Evolutionary conservation across 306 rosid genomes (phyloP), one percentile per base, ranked within the genome.

Genomic region (Calophaca sinica): DNA sequence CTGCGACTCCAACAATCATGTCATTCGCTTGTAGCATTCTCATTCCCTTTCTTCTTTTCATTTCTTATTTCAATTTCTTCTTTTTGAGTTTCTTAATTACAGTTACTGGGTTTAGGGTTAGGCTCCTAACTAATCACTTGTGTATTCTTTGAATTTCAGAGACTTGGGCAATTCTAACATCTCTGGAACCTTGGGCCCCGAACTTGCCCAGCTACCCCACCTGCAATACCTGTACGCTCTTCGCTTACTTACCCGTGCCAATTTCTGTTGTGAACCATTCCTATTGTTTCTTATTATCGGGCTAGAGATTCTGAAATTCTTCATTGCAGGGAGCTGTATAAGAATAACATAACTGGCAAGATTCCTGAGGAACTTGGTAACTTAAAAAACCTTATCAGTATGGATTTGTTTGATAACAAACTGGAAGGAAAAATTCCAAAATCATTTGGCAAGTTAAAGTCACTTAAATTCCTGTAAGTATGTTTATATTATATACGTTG

Each of bases 161-260:
- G 99, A 94, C 83, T 85, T 94, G 89, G 99, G 99, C 6, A 92
- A 90, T 82, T 76, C 96, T 60, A 90, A 87, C 67, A 50, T 96
- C 82, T 89, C 99, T 74, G 99, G 99, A 67, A 84, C 84, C 74
- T 68, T 96, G 77, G 98, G 98, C 81, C 76, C 98, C 42, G 99
- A 96, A 72, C 85, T 92, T 78, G 93, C 92, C 66, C 84, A 89
- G 77, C 86, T 96, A 62, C 84, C 86, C 54, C 89, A 96, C 79
- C 88, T 96, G 5, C 92, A 92, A 31, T 92, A 87, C 87, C 63
- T 96, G 79, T 94, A 88, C 41, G 75, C 3, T 35, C 65, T 63
- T 61, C 46, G 31, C 68, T 36, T 53, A 55, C 68, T 36, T 53
- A 55, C 29, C 5, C 7, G n/a, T 14, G 52, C 73, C 38, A 57